Conservation (phyloP, 2,329 filamentous ascomycete species). For the Hymenoscyphus occultus region DNA sequence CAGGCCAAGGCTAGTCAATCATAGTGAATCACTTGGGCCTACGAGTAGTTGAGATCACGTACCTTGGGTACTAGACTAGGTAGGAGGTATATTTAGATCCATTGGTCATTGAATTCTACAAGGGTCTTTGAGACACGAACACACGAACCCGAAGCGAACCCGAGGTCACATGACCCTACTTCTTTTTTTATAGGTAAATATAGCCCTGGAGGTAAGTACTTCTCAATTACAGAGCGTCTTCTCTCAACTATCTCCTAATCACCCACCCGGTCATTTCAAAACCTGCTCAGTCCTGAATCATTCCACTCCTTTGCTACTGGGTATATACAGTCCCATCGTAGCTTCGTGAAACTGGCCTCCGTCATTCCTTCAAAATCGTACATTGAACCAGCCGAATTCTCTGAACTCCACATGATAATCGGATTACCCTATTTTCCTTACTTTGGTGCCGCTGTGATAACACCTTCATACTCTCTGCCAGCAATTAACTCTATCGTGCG, state of each 20-base stretch:
- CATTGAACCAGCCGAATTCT: conserved; percentile 17
- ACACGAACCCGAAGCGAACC: too few species aligned
- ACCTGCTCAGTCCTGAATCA: not conserved
- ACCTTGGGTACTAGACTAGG: too few species aligned
- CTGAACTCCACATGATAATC: not conserved
- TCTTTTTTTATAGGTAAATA: not conserved
- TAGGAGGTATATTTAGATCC: not conserved
- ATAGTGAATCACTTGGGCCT: not conserved
- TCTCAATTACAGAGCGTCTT: conserved; percentile 3
- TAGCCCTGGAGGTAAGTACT: too few species aligned
- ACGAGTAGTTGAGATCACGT: not conserved
- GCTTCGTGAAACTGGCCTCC: conserved; percentile 16
- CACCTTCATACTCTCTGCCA: conserved; percentile 87
- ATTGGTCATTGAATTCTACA: not conserved
- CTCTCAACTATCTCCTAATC: conserved; percentile 4
- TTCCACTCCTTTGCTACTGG: conserved; percentile 7
- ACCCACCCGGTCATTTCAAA: conserved; percentile 6
- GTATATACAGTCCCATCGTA: conserved; percentile 18
- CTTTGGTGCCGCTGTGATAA: conserved; percentile 52
- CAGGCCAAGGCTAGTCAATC: not conserved
- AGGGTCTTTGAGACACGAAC: too few species aligned
- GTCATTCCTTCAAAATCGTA: conserved; percentile 25
- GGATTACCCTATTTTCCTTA: conserved; percentile 39
- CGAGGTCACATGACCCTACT: too few species aligned
- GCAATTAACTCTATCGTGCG: conserved; percentile 92